Evolutionary conservation across 805 yeast genomes (phyloP).

Genomic region (Schwanniomyces yamadae): DNA sequence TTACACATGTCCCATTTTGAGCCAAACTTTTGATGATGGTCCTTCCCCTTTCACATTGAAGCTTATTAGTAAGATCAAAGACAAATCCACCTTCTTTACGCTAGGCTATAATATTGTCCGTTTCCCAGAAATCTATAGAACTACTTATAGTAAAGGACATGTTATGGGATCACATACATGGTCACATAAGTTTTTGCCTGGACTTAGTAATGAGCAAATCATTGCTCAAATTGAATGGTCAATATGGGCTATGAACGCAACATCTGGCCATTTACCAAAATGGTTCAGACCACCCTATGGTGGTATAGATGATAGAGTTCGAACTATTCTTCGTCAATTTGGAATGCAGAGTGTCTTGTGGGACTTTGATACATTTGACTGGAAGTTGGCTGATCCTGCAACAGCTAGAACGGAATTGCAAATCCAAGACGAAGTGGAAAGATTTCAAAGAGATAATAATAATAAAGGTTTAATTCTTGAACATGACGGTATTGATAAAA

Average conservation of each 20-base stretch:
- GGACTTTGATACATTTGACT: slow-evolving; percentile 91
- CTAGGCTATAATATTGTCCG: slow-evolving; percentile 79
- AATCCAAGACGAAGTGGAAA: slow-evolving; percentile 53
- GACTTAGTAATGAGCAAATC: slow-evolving; percentile 72
- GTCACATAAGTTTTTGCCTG: slow-evolving; percentile 85
- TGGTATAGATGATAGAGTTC: slow-evolving; percentile 83
- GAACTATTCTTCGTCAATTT: slow-evolving; percentile 75
- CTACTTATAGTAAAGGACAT: slow-evolving; percentile 63
- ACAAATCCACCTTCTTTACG: slow-evolving; percentile 76
- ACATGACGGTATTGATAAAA: slow-evolving; percentile 71
- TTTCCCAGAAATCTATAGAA: slow-evolving; percentile 68
- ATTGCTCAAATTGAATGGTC: slow-evolving; percentile 94
- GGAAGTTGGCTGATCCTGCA: slow-evolving; percentile 57
- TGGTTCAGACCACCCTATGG: slow-evolving; percentile 98
- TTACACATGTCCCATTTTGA: slow-evolving; percentile 65
- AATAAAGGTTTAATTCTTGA: slow-evolving; percentile 72
- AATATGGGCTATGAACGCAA: slow-evolving; percentile 97
- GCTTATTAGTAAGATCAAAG: slow-evolving; percentile 51
- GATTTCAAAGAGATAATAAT: slow-evolving; percentile 42
- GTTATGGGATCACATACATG: slow-evolving; percentile 87
- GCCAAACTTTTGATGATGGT: slow-evolving; percentile 95
- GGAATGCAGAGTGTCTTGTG: slow-evolving; percentile 87
- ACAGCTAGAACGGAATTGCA: slow-evolving; percentile 50
- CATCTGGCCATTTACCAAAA: slow-evolving; percentile 80
- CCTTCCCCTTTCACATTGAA: slow-evolving; percentile 73